Conservation (phyloP, 345 rosid species). For the Salix udensis region DNA sequence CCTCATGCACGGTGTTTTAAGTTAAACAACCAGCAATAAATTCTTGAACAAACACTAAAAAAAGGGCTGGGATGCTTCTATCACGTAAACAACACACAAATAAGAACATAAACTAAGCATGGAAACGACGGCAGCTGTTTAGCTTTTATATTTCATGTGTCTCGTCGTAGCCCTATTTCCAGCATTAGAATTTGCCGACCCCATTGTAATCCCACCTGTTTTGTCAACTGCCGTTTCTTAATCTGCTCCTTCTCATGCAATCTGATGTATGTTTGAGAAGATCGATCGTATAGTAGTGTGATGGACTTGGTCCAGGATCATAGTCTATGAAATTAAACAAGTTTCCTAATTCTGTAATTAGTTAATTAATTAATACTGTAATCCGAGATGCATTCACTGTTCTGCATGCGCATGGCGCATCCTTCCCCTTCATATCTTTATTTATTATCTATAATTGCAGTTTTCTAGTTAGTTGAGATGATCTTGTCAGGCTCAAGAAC, state of each 20-base stretch:
- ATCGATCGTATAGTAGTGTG: background rate
- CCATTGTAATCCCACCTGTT: conserved; percentile 20
- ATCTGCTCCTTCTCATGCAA: background rate
- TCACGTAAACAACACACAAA: conserved; percentile 5
- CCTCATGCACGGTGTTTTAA: background rate
- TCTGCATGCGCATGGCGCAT: background rate
- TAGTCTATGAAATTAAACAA: background rate
- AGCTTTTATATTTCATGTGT: background rate
- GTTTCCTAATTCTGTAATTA: background rate
- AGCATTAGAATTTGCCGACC: conserved; percentile 14
- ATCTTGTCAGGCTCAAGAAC: background rate
- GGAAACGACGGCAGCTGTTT: background rate
- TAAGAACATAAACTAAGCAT: background rate
- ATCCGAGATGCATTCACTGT: background rate
- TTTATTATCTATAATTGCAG: background rate
- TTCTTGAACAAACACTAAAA: background rate
- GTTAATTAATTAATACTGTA: background rate
- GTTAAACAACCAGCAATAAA: conserved; percentile 25
- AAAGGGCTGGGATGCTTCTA: background rate
- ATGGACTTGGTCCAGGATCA: conserved; percentile 4
- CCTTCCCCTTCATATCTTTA: background rate
- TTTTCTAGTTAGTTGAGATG: background rate
- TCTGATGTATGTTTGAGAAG: background rate
- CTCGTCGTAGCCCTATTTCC: background rate
- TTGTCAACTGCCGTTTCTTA: conserved; percentile 19